Evolutionary conservation across 768 basidiomycete genomes (phyloP), one percentile per base, ranked within the genome.

Genomic region (Boletus rex-veris): DNA sequence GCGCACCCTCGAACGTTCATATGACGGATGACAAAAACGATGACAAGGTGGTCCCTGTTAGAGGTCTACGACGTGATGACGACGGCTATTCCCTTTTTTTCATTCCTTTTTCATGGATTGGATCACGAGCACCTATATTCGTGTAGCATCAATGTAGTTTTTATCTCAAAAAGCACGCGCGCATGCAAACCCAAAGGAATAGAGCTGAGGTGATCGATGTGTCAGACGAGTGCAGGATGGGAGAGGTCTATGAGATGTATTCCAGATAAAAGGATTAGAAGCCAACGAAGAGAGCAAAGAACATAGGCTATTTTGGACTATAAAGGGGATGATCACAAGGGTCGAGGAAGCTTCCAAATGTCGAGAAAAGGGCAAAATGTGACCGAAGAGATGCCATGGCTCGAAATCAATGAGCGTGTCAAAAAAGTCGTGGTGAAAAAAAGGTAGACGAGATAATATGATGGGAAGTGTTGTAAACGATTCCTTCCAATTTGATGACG

Each of bases 141-240:
- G 57, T 65, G 48, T 62, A 67, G 54, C 56, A 62, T 56, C 52
- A 50, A 47, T 69, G 64, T 71, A 69, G 66, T 58, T 58, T 56
- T 62, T 63, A 63, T 55, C 45, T 62, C 38, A 45, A 52, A 19
- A 64, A 63, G 24, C 41, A 31, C 51, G 43, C 50, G 43, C 48
- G 28, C 54, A 18, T 53, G 45, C 47, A 33, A 30, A 50, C 41
- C 28, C 33, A 42, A 42, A 48, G 18, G 24, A 48, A 47, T 14
- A 35, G 39, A 48, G 45, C 24, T 58, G 50, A 42, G 54, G 19
- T 43, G 33, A 35, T 28, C 28, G 46, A 31, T 10, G 19, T 43
- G 30, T 41, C 48, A 18, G 41, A 45, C 33, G 28, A 41, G 33
- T 30, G 12, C 28, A 38, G 31, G 31, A 26, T 14, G 46, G 39